Evolutionary conservation across 345 rosid genomes (phyloP).

Genomic region (Rubroshorea leprosula): DNA sequence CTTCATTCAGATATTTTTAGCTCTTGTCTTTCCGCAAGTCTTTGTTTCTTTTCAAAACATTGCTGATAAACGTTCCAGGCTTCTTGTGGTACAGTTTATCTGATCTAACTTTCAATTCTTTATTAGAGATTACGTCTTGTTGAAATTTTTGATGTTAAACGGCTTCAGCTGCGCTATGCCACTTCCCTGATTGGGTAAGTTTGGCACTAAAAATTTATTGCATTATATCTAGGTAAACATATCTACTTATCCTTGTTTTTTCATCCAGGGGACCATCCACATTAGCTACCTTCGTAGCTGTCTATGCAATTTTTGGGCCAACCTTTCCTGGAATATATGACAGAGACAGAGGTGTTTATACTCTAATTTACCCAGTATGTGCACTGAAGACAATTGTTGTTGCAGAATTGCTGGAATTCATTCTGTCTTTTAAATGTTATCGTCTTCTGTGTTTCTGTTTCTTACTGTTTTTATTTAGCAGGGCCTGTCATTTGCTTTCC

Average conservation of each 20-base stretch:
- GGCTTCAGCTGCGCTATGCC: conserved; percentile 91
- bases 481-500: conserved; percentile 96
- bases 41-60: too few relatives aligned
- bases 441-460: conserved; percentile 2
- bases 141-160: conserved; percentile 81
- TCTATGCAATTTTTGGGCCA: conserved; percentile 89
- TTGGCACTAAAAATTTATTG: conserved; percentile 7
- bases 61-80: too few relatives aligned
- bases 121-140: conserved; percentile 82
- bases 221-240: not conserved
- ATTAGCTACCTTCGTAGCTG: conserved; percentile 90
- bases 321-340: conserved; percentile 94
- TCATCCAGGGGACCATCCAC: conserved; percentile 72
- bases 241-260: conserved; percentile 1
- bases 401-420: not conserved
- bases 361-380: conserved; percentile 86
- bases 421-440: not conserved
- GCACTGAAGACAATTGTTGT: not conserved
- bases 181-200: conserved; percentile 79
- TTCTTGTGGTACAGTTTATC: conserved; percentile 1
- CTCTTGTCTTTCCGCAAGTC: too few relatives aligned
- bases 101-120: conserved; percentile 18
- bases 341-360: conserved; percentile 79
- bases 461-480: conserved; percentile 20
- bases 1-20: not conserved